phyloP scores from a whole-genome alignment of 2,329 filamentous ascomycete species.

The Cladosporium oxysporum region DNA sequence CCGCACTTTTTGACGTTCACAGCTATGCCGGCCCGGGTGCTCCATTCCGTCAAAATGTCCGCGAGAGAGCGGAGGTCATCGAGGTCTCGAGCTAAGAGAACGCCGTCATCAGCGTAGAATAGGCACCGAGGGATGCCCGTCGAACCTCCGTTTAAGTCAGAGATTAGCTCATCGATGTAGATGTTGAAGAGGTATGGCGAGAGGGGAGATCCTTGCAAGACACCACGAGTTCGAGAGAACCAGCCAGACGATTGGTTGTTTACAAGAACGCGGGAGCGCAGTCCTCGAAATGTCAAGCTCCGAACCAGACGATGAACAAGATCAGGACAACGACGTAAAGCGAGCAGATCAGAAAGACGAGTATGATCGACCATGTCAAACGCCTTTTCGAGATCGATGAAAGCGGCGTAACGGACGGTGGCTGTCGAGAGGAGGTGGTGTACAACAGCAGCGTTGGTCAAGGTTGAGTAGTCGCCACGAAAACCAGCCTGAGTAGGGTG shows the following conservation, averaged over 20 bases:
- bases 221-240: neutral
- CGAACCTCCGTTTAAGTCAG: neutral
- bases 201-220: no score
- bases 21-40: neutral
- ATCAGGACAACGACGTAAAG: neutral
- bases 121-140: neutral
- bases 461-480: conserved; percentile 4
- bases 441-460: neutral
- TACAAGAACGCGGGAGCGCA: neutral
- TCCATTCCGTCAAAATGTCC: conserved; percentile 1
- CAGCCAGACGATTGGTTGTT: neutral
- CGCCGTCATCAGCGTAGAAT: conserved; percentile 4
- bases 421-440: neutral
- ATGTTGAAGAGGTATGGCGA: conserved; percentile 8
- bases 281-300: neutral
- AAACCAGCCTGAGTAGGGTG: neutral
- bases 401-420: neutral
- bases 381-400: conserved; percentile 4
- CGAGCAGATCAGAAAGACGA: neutral
- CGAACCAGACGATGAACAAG: neutral
- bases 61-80: neutral
- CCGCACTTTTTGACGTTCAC: conserved; percentile 2
- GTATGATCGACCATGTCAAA: conserved; percentile 6
- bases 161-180: neutral
- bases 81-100: neutral